phyloP scores from a whole-genome alignment of 768 basidiomycete genomes.

The Tricholoma matsutake region DNA sequence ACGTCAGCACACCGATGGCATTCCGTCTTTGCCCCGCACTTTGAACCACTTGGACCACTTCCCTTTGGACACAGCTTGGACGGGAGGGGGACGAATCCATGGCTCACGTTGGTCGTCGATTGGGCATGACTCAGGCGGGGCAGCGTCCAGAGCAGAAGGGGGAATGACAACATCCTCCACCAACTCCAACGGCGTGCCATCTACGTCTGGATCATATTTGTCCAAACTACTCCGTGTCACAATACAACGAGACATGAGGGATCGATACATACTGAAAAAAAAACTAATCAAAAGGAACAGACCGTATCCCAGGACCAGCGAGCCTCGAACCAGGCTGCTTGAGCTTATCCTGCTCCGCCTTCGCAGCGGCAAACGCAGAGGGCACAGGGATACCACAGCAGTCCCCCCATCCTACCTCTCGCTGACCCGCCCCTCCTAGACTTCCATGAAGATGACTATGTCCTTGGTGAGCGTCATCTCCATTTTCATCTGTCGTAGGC shows the following conservation, averaged over 20 bases:
- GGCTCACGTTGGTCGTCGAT: too few relatives aligned
- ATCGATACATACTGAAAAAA: background rate
- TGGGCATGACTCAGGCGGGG: too few relatives aligned
- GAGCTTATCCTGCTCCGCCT: conserved; percentile 44
- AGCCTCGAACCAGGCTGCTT: conserved; percentile 38
- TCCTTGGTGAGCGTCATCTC: conserved; percentile 42
- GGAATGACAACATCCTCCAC: too few relatives aligned
- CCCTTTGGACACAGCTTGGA: too few relatives aligned
- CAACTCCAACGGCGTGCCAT: too few relatives aligned
- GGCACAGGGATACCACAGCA: conserved; percentile 92
- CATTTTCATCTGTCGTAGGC: conserved; percentile 21
- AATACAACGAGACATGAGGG: background rate
- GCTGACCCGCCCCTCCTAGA: conserved; percentile 44
- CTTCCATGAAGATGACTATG: conserved; percentile 44
- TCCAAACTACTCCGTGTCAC: too few relatives aligned
- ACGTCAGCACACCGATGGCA: too few relatives aligned
- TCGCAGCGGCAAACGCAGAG: conserved; percentile 73
- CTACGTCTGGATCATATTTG: too few relatives aligned
- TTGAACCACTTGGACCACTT: too few relatives aligned
- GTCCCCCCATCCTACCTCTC: conserved; percentile 75
- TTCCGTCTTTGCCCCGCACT: too few relatives aligned
- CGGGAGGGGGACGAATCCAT: too few relatives aligned
- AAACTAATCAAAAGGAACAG: conserved; percentile 74
- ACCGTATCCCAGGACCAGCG: conserved; percentile 62
- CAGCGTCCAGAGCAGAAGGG: too few relatives aligned